Conservation (phyloP, 106 monocot species). For the Platanthera guangdongensis region DNA sequence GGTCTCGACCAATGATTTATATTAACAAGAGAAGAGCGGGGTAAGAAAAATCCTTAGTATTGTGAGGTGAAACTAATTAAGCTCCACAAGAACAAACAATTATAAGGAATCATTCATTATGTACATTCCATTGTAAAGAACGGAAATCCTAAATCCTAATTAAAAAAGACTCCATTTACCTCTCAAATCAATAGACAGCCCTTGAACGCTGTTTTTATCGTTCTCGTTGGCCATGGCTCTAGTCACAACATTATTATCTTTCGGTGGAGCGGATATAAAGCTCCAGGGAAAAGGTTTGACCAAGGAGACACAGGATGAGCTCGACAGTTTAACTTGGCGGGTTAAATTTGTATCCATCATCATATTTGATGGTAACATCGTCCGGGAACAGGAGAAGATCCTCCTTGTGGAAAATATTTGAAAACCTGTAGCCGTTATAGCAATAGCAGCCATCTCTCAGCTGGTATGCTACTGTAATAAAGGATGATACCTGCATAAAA, state of each 20-base stretch:
- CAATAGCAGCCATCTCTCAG: neutral
- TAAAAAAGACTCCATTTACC: too few relatives aligned
- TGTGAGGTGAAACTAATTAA: neutral
- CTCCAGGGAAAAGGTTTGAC: conserved; percentile 9
- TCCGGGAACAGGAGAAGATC: conserved; percentile 18
- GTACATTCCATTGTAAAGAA: too few relatives aligned
- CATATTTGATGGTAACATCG: conserved; percentile 12
- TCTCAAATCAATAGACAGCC: conserved; percentile 47
- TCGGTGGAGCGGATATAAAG: conserved; percentile 9
- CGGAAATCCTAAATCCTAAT: too few relatives aligned
- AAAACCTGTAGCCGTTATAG: conserved; percentile 20
- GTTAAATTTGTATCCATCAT: neutral
- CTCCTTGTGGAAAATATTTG: conserved; percentile 30
- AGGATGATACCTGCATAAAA: too few relatives aligned
- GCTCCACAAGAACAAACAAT: neutral
- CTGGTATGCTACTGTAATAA: too few relatives aligned
- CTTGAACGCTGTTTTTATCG: conserved; percentile 18
- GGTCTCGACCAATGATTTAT: too few relatives aligned
- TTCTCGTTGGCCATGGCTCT: conserved; percentile 48
- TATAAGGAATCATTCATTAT: conserved; percentile 1
- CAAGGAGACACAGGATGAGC: conserved; percentile 21
- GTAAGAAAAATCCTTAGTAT: neutral
- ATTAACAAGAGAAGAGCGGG: too few relatives aligned
- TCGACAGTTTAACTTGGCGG: conserved; percentile 5
- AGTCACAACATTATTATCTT: conserved; percentile 8